Base-by-base conservation (phyloP, 495 filamentous ascomycete species). In the Trichoderma gamsii region DNA sequence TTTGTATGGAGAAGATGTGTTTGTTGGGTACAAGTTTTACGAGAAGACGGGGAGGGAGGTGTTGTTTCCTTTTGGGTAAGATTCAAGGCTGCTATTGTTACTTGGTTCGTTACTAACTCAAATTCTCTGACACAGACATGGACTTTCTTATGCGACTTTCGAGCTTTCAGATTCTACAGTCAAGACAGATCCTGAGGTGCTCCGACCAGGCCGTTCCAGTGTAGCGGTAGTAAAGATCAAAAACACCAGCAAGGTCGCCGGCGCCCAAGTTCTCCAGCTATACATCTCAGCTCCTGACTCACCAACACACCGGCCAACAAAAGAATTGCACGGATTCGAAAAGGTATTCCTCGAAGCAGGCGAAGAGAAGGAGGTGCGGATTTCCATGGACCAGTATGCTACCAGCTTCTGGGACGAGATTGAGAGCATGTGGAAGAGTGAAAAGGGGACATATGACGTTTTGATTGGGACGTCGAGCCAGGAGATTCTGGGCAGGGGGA, bases 21-120 rank as follows among this genome's bases (percentile, higher is more conserved):
- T 89, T 75, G 88, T 96, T 66, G 91, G 92, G 3, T 96, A 96
- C 75, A 81, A 90, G 3, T 90, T 90, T 78, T 96, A 92, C 79
- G 92, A 96, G 74, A 86, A 87, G 61, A 75, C 83, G n/a, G 78
- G 84, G 15, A 79, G 89, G 41, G 76, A 79, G 1, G 87, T 90
- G 0, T 82, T 89, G 0, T 95, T 95, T 78, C 81, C 88, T 63
- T 96, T 96, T 72, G 92, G 49, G 49, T 52, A 52, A 52, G 49
- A 46, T 46, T 46, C 5, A 15, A 16, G 5, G 43, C 12, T 46
- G 12, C 21, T n/a, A n/a, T 51, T 52, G 4, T 52, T 4, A 18
- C 49, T 7, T n/a, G 18, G 25, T 52, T 23, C 21, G 8, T 52
- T n/a, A 21, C 6, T 52, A 21, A 21, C n/a, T 52, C 21, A 7